Conservation (phyloP, 1,284 basidiomycete genomes). For the Psilocybe mexicana region DNA sequence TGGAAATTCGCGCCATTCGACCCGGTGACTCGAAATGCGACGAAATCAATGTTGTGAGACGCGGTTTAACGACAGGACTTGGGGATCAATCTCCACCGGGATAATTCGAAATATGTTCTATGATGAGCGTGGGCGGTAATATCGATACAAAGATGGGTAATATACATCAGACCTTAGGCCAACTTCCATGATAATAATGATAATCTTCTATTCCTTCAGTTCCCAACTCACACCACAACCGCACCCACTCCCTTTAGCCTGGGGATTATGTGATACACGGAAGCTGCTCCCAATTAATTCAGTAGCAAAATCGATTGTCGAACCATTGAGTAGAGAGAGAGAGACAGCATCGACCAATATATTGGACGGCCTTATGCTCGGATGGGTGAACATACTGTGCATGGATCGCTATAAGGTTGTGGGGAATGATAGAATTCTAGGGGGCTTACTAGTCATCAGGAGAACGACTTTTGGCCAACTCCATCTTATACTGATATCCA, state of each 20-base stretch:
- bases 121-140: constrained; percentile 12
- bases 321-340: constrained; percentile 76
- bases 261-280: constrained; percentile 77
- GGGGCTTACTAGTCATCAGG: constrained; percentile 79
- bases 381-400: constrained; percentile 65
- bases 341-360: constrained; percentile 83
- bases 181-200: background rate
- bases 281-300: constrained; percentile 92
- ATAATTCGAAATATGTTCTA: background rate
- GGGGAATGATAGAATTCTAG: background rate
- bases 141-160: constrained; percentile 22
- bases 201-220: constrained; percentile 52
- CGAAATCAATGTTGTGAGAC: background rate
- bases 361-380: constrained; percentile 67
- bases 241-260: constrained; percentile 82
- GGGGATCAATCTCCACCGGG: background rate
- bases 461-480: constrained; percentile 59
- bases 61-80: background rate
- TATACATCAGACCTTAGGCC: constrained; percentile 21
- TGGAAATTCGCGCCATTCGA: constrained; percentile 23
- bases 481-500: constrained; percentile 91
- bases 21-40: constrained; percentile 11
- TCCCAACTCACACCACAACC: constrained; percentile 94
- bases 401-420: background rate
- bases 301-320: constrained; percentile 86